Evolutionary conservation across 345 rosid genomes (phyloP).

Genomic region (Atalantia buxifolia): DNA sequence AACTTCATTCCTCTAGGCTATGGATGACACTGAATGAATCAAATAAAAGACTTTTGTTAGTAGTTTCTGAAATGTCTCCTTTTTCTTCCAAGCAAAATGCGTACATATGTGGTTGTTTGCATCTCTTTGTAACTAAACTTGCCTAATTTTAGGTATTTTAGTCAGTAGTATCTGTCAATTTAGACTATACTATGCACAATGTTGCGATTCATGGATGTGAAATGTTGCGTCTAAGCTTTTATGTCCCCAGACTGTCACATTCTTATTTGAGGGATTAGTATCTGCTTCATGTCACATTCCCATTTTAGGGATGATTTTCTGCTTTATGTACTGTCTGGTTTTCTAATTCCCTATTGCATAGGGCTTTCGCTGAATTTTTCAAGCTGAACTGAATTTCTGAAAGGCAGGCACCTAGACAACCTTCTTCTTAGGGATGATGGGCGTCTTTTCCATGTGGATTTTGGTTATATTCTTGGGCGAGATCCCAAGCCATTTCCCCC

Average conservation of each 20-base stretch:
- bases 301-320: background rate
- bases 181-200: background rate
- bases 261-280: background rate
- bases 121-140: background rate
- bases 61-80: background rate
- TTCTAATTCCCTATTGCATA: background rate
- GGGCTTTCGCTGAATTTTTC: background rate
- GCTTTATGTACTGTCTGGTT: background rate
- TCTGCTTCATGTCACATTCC: background rate
- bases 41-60: background rate
- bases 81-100: background rate
- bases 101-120: background rate
- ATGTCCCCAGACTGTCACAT: background rate
- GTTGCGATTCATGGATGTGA: background rate
- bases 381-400: conserved; percentile 11
- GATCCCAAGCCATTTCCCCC: conserved; percentile 99
- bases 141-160: background rate
- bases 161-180: background rate
- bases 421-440: conserved; percentile 97
- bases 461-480: conserved; percentile 94
- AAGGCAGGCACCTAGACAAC: conserved; percentile 84
- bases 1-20: background rate
- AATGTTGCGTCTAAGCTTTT: background rate
- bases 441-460: conserved; percentile 95
- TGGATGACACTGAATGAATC: background rate